Base-by-base conservation (phyloP, 75 land plant species). In the Pinus taeda region DNA sequence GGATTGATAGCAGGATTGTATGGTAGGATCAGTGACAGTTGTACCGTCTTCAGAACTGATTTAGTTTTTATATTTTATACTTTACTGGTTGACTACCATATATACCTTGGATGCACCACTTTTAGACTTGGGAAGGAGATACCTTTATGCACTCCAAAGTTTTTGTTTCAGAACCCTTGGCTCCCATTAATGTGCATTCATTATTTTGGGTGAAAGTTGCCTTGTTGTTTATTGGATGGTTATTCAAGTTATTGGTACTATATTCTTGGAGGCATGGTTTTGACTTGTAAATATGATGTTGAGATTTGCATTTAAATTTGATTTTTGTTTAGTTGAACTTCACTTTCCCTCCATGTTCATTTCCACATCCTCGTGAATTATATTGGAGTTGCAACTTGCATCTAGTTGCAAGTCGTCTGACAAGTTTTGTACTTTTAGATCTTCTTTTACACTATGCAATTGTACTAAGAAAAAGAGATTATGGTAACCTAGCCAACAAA, bases 231-330 rank as follows among this genome's bases (percentile, higher is more conserved):
- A 17, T 36, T 66, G 15, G 37, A 66, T 66, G 30, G 33, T 17
- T 33, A 66, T 66, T 66, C 45, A 66, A 8, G 33, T 36, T 66
- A 33, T 11, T 18, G 7, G 45, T 66, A 29, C 45, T 17, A 9
- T 36, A 66, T 66, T 66, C 70, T 66, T 66, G 70, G 30, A 66
- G 70, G 45, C 5, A 15, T 63, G 36, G 30, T 63, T 63, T 63
- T 63, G 30, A 36, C 37, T 66, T 66, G 45, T 66, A 33, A 36
- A 67, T 6, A 6, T 30, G n/a, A 20, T 53, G 12, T 20, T 67
- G 71, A 67, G 49, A 21, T 39, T 39, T 15, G 15, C 18, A 6
- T 39, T 67, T 20, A 37, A 36, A 64, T 15, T 7, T 64, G 29
- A 64, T 15, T 30, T 64, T 30, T 45, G 39, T 39, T 33, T 67